Percentiles rank a stretch among this genome's conserved stretches.
These are phyloP conservation scores for Cryptococcus sp. DNA, from an alignment of 1,284 basidiomycete species.

Conservation along the genomic window DNA sequence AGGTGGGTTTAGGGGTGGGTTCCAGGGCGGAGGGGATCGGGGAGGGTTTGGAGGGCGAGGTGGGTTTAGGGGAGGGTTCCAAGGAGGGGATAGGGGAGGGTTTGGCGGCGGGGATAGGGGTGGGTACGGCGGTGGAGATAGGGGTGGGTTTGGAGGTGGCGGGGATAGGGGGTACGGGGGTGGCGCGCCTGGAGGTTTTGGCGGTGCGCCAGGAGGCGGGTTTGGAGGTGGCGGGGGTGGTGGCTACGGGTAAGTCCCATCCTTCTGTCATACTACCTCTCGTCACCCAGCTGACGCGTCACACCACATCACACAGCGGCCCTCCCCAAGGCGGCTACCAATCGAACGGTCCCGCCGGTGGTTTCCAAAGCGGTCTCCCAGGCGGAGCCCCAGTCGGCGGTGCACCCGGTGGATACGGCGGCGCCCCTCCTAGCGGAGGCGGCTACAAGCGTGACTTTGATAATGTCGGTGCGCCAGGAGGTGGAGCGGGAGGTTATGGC, in stretches of 20 bases:
- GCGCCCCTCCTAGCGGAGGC: conserved; percentile 1
- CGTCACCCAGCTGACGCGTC: neutral
- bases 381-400: no score
- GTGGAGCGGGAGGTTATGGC: conserved; percentile 2
- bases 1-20: conserved; percentile 18
- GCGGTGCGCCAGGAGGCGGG: conserved; percentile 10
- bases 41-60: conserved; percentile 39
- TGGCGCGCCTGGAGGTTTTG: conserved; percentile 16
- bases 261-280: neutral
- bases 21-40: conserved; percentile 18
- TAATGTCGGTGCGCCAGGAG: conserved; percentile 7
- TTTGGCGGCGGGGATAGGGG: conserved; percentile 13
- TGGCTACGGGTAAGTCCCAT: conserved; percentile 13
- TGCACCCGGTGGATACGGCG: conserved; percentile 7
- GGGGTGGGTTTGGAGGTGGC: conserved; percentile 20
- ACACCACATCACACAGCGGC: conserved; percentile 2
- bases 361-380: conserved; percentile 14
- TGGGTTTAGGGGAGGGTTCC: conserved; percentile 18
- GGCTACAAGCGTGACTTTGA: conserved; percentile 23
- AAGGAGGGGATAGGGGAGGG: conserved; percentile 23
- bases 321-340: conserved; percentile 2
- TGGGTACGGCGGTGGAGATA: conserved; percentile 15
- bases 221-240: conserved; percentile 7
- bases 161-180: conserved; percentile 31
- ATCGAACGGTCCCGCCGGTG: conserved; percentile 2